phyloP scores from a whole-genome alignment of 2,329 filamentous ascomycete species.

The Lizonia empirigonia region DNA sequence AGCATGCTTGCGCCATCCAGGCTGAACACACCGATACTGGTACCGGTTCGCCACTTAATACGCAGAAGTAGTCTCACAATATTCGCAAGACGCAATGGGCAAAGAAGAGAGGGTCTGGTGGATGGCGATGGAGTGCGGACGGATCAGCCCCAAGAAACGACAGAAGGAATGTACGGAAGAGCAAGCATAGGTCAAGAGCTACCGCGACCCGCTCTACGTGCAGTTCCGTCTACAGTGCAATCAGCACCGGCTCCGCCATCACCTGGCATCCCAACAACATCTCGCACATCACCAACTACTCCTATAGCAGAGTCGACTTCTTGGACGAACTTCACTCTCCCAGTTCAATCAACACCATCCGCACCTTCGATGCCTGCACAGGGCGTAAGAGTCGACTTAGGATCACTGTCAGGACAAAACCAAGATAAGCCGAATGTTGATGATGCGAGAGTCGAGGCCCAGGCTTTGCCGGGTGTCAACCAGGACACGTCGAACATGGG shows the following conservation, averaged over 20 bases:
- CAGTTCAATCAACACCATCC: not conserved
- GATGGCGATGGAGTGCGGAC: not conserved
- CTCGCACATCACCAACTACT: no score
- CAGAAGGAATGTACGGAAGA: not conserved
- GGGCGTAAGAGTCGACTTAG: not conserved
- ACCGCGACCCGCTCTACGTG: not conserved
- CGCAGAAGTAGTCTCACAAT: not conserved
- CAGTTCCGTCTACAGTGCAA: not conserved
- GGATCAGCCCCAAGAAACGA: not conserved
- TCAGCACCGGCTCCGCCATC: no score
- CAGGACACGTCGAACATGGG: slow-evolving; percentile 8
- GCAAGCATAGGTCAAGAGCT: not conserved
- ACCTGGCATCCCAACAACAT: no score
- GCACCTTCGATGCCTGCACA: not conserved
- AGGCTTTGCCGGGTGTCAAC: slow-evolving; percentile 3
- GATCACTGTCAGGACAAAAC: slow-evolving; percentile 1
- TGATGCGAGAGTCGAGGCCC: not conserved
- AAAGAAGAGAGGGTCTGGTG: slow-evolving; percentile 10
- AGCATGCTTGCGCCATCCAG: slow-evolving; percentile 8
- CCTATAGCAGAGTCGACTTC: no score
- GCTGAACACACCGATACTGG: slow-evolving; percentile 1
- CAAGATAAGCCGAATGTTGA: not conserved
- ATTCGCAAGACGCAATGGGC: not conserved
- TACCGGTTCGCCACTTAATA: not conserved
- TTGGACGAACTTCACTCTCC: not conserved